Percentiles rank a stretch among this genome's conserved stretches.
phyloP scores from a whole-genome alignment of 2,329 filamentous ascomycete species.

The Talaromyces funiculosus region DNA sequence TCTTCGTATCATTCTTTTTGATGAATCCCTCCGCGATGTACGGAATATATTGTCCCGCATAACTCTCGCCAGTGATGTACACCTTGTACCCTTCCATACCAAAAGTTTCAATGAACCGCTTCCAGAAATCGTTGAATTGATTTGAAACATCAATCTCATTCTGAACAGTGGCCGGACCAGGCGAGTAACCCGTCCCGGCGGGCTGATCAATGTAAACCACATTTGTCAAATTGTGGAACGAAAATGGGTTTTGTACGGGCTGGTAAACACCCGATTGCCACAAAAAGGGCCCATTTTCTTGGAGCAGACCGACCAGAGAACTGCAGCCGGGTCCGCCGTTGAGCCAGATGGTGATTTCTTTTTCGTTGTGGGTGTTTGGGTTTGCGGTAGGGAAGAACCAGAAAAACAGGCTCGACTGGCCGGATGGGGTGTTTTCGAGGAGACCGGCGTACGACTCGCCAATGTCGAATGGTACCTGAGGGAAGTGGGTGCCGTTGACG shows the following conservation, averaged over 20 bases:
- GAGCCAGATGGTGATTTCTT: slow-evolving; percentile 39
- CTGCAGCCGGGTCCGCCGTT: slow-evolving; percentile 46
- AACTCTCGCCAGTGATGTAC: slow-evolving; percentile 69
- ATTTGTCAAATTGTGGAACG: slow-evolving; percentile 57
- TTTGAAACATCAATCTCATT: slow-evolving; percentile 62
- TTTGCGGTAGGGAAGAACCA: slow-evolving; percentile 53
- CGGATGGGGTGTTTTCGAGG: slow-evolving; percentile 43
- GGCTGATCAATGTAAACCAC: slow-evolving; percentile 66
- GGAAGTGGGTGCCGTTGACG: slow-evolving; percentile 13
- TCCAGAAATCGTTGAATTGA: slow-evolving; percentile 68
- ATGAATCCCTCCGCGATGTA: slow-evolving; percentile 71
- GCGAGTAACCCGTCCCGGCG: slow-evolving; percentile 54
- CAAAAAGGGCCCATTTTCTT: slow-evolving; percentile 43
- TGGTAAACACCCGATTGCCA: slow-evolving; percentile 39
- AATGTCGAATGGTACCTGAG: slow-evolving; percentile 14
- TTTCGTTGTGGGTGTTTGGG: slow-evolving; percentile 24
- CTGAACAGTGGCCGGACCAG: slow-evolving; percentile 58
- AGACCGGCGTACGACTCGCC: slow-evolving; percentile 53
- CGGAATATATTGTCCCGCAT: slow-evolving; percentile 62
- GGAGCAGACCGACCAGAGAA: slow-evolving; percentile 35
- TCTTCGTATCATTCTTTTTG: slow-evolving; percentile 58
- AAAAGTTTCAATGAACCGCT: slow-evolving; percentile 50
- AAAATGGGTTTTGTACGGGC: slow-evolving; percentile 46
- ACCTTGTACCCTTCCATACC: slow-evolving; percentile 62
- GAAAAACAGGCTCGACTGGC: slow-evolving; percentile 59